Percentiles rank a stretch among this genome's conserved stretches.
Conservation (phyloP, 1,284 basidiomycete genomes). For the Rhodotorula glutinis region DNA sequence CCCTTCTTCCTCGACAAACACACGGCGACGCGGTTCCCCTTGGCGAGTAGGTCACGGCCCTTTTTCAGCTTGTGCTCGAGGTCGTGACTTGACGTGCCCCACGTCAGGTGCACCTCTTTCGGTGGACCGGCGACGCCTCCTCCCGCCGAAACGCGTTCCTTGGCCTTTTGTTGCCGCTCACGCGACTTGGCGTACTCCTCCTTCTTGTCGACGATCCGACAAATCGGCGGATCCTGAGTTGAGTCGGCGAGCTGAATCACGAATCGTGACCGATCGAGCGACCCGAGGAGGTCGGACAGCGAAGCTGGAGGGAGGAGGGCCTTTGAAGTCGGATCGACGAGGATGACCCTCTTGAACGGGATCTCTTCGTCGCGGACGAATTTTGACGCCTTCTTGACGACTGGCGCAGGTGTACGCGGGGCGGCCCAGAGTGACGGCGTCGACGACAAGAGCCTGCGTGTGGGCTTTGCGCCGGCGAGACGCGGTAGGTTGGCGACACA, state of each 20-base stretch:
- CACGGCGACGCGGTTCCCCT: conserved; percentile 61
- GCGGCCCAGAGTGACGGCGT: background rate
- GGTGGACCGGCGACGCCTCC: conserved; percentile 6
- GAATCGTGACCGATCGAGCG: conserved; percentile 32
- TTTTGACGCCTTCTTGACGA: background rate
- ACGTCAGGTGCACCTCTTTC: conserved; percentile 73
- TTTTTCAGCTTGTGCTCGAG: conserved; percentile 65
- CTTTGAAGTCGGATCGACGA: conserved; percentile 33
- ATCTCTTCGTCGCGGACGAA: conserved; percentile 32
- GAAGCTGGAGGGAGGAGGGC: conserved; percentile 28
- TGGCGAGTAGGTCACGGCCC: conserved; percentile 59
- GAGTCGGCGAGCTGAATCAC: conserved; percentile 31
- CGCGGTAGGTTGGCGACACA: background rate
- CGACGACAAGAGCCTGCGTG: background rate
- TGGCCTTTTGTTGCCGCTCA: conserved; percentile 29
- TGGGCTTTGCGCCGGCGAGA: background rate
- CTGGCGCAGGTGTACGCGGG: background rate
- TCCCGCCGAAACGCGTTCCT: background rate
- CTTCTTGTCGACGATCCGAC: conserved; percentile 50
- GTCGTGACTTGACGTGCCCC: conserved; percentile 62
- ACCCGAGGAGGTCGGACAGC: conserved; percentile 22
- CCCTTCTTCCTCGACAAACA: conserved; percentile 47
- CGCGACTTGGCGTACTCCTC: conserved; percentile 46
- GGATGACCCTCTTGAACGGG: conserved; percentile 20
- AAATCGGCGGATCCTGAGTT: conserved; percentile 43